A percentile compares a stretch with the other conserved stretches of the same genome.
Conservation (phyloP, 345 rosid genomes). For the Eucalyptus decipiens region DNA sequence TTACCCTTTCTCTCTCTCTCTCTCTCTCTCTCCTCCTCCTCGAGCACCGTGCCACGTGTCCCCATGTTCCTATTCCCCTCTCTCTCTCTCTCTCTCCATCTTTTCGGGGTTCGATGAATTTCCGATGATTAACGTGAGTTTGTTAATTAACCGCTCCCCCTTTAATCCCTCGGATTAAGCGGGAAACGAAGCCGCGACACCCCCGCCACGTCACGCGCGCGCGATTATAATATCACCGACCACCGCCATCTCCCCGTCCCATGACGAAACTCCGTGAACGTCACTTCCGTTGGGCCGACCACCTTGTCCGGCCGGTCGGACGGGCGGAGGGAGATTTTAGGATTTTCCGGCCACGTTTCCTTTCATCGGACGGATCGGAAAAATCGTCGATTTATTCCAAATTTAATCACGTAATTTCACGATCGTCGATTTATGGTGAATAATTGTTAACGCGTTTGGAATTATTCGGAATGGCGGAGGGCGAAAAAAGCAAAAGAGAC, state of each 20-base stretch:
- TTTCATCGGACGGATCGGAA: background rate
- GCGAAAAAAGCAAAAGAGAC: background rate
- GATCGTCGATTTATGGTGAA: background rate
- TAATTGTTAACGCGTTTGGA: background rate
- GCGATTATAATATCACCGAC: constrained; percentile 16
- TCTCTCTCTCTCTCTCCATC: background rate
- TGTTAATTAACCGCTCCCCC: background rate
- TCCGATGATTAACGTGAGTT: background rate
- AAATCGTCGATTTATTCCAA: too few relatives aligned
- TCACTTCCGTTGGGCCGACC: background rate
- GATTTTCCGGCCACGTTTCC: background rate
- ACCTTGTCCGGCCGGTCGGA: background rate
- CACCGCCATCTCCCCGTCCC: background rate
- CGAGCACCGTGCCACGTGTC: constrained; percentile 36
- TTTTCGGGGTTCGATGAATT: background rate
- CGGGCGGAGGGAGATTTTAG: background rate
- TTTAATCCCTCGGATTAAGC: background rate
- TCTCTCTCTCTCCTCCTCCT: background rate
- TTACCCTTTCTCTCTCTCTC: background rate
- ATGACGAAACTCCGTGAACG: background rate
- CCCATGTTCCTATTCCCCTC: background rate
- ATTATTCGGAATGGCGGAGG: background rate
- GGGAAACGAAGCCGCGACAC: background rate
- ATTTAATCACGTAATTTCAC: too few relatives aligned
- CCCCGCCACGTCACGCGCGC: constrained; percentile 8